Evolutionary conservation across 257 asterid species (phyloP).

Genomic region (Przewalskia tangutica): DNA sequence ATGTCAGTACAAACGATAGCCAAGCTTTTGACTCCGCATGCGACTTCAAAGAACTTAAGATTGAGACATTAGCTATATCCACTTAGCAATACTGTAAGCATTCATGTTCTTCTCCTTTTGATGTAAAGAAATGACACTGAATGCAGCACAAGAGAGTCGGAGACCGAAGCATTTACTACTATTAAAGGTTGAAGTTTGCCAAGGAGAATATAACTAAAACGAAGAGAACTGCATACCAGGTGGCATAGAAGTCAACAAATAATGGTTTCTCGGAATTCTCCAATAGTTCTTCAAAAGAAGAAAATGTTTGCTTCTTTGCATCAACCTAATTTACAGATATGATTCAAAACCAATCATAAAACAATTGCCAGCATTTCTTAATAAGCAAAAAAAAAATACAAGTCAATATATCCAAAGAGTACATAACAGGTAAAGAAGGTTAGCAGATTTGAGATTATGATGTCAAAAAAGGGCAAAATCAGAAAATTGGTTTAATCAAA

Average conservation of each 20-base stretch:
- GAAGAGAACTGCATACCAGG: conserved; percentile 49
- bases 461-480: neutral
- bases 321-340: conserved; percentile 51
- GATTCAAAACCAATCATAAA: neutral
- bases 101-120: neutral
- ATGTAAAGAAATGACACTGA: neutral
- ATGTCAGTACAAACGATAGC: neutral
- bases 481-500: neutral
- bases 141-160: neutral
- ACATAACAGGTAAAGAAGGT: neutral
- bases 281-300: conserved; percentile 69
- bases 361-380: neutral
- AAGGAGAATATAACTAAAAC: neutral
- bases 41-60: neutral
- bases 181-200: neutral
- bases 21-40: neutral
- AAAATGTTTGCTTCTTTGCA: conserved; percentile 74
- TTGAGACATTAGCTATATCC: neutral
- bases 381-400: neutral
- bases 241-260: conserved; percentile 91
- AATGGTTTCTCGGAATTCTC: conserved; percentile 73
- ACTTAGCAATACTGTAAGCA: neutral
- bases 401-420: neutral
- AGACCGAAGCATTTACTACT: neutral
- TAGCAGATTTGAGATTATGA: neutral